These are phyloP conservation scores for Suillus spraguei DNA, from an alignment of 768 basidiomycete species.

Conservation along the genomic window DNA sequence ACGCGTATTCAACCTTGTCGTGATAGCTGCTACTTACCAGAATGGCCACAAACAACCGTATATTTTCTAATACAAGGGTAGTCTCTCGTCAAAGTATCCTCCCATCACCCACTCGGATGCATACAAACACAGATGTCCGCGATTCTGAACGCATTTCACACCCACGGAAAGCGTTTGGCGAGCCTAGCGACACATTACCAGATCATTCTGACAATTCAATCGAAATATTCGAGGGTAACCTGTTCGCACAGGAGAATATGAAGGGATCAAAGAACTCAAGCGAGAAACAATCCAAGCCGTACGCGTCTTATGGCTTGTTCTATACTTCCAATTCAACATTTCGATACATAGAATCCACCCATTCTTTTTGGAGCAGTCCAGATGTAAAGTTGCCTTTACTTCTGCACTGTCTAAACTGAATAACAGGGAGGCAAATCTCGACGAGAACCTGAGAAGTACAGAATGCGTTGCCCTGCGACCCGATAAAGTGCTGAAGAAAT, in stretches of 20 bases:
- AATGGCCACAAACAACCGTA: not conserved
- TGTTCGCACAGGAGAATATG: slow-evolving; percentile 12
- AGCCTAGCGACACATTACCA: slow-evolving; percentile 16
- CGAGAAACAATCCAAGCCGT: slow-evolving; percentile 11
- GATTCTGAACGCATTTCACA: not conserved
- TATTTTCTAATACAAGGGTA: not conserved
- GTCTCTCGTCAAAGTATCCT: not conserved
- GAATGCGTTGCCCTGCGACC: not conserved
- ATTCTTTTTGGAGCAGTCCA: slow-evolving; percentile 17
- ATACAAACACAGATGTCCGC: not conserved
- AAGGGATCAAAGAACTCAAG: slow-evolving; percentile 22
- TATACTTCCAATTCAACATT: slow-evolving; percentile 11
- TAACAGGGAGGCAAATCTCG: not conserved
- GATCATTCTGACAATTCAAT: slow-evolving; percentile 31
- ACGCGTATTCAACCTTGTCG: not conserved
- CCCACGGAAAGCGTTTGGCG: not conserved
- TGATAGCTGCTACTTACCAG: not conserved
- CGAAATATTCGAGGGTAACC: slow-evolving; percentile 31
- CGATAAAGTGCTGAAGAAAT: not conserved
- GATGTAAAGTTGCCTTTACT: not conserved
- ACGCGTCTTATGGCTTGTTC: slow-evolving; percentile 3
- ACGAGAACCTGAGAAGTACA: not conserved
- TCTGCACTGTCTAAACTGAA: slow-evolving; percentile 1
- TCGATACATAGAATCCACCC: slow-evolving; percentile 22
- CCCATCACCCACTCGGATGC: not conserved